phyloP scores from a whole-genome alignment of 2,329 filamentous ascomycete genomes.

The Fusarium sp. region DNA sequence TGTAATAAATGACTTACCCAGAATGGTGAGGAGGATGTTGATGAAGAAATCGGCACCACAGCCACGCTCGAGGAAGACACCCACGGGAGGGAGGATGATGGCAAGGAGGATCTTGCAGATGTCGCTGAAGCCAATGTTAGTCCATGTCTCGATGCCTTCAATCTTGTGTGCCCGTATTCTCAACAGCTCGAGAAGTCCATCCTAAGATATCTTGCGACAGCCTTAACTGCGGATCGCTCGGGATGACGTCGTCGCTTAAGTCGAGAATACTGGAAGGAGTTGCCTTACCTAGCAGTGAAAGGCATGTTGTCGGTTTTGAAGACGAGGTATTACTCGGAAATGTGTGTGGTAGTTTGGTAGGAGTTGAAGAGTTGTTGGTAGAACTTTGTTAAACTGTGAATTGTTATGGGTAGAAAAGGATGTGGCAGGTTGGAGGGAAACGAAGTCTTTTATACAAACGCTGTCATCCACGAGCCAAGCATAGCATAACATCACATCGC shows the following conservation, averaged over 20 bases:
- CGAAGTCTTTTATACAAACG: constrained; percentile 43
- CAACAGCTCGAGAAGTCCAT: background rate
- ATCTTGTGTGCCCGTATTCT: background rate
- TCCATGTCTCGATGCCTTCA: background rate
- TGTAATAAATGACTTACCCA: constrained; percentile 59
- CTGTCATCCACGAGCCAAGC: constrained; percentile 17
- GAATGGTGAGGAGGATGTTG: constrained; percentile 89
- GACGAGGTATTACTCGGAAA: constrained; percentile 31
- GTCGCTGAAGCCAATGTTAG: constrained; percentile 54
- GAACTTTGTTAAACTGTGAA: constrained; percentile 9
- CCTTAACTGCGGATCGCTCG: constrained; percentile 34
- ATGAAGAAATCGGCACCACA: constrained; percentile 89
- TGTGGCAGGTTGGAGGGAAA: constrained; percentile 27
- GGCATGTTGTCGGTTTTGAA: constrained; percentile 60
- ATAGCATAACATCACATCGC: constrained; percentile 35
- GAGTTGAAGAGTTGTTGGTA: constrained; percentile 18
- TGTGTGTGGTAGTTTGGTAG: constrained; percentile 4
- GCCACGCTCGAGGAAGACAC: constrained; percentile 94
- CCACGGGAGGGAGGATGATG: constrained; percentile 88
- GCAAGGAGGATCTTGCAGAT: constrained; percentile 83
- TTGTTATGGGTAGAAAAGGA: constrained; percentile 15
- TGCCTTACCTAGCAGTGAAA: constrained; percentile 68
- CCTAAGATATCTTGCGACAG: constrained; percentile 14
- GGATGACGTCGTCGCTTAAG: constrained; percentile 30
- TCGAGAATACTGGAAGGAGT: constrained; percentile 4